phyloP scores from a whole-genome alignment of 176 grass and related monocot species.

The Triticum turgidum region DNA sequence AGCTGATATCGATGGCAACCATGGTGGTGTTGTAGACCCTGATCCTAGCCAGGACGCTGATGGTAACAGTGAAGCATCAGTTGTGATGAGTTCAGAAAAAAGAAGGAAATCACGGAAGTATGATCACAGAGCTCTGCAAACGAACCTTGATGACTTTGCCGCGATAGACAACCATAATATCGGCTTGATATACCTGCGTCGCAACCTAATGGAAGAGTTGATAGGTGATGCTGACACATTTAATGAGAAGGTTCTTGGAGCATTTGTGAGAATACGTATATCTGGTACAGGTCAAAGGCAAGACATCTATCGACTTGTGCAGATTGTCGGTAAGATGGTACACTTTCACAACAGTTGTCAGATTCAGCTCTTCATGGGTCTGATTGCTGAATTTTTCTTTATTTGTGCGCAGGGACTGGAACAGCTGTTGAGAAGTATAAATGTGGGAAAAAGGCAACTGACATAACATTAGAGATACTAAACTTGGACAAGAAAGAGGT shows the following conservation, averaged over 20 bases:
- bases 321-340: slow-evolving; percentile 87
- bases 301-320: slow-evolving; percentile 94
- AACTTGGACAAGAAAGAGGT: slow-evolving; percentile 93
- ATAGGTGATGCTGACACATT: slow-evolving; percentile 64
- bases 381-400: slow-evolving; percentile 34
- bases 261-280: slow-evolving; percentile 99
- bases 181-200: slow-evolving; percentile 77
- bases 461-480: slow-evolving; percentile 94
- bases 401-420: slow-evolving; percentile 66
- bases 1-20: slow-evolving; percentile 63
- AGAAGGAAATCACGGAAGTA: slow-evolving; percentile 65
- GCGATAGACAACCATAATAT: slow-evolving; percentile 97
- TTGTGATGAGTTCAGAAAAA: slow-evolving; percentile 64
- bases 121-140: slow-evolving; percentile 52
- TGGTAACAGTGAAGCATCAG: slow-evolving; percentile 77
- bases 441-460: slow-evolving; percentile 88
- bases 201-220: slow-evolving; percentile 96
- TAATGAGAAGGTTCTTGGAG: slow-evolving; percentile 77
- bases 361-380: slow-evolving; percentile 20
- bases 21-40: slow-evolving; percentile 97
- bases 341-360: slow-evolving; percentile 23
- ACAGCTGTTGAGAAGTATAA: slow-evolving; percentile 80
- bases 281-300: slow-evolving; percentile 76
- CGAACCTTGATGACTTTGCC: slow-evolving; percentile 88
- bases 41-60: slow-evolving; percentile 72